Conservation (phyloP, 2,329 filamentous ascomycete genomes). For the Ophiostoma fasciatum region DNA sequence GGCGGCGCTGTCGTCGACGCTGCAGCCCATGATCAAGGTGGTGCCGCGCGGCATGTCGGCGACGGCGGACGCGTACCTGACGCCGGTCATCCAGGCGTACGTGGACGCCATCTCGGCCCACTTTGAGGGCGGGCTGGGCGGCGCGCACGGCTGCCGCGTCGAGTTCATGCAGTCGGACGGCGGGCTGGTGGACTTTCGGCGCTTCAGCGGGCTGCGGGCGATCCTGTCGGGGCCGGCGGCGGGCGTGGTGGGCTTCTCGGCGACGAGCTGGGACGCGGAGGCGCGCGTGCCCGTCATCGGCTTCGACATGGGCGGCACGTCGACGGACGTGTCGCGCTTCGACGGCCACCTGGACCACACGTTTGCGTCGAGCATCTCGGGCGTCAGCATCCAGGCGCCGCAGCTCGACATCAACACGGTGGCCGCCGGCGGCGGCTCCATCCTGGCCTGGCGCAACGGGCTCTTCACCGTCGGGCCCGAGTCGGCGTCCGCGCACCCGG, state of each 20-base stretch:
- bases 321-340: conserved; percentile 22
- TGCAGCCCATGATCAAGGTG: conserved; percentile 43
- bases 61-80: conserved; percentile 62
- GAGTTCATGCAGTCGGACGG: conserved; percentile 62
- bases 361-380: conserved; percentile 54
- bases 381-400: conserved; percentile 78
- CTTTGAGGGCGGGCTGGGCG: conserved; percentile 48
- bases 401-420: conserved; percentile 92
- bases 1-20: conserved; percentile 3
- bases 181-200: conserved; percentile 12
- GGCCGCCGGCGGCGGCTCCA: conserved; percentile 52
- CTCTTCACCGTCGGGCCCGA: conserved; percentile 79
- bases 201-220: conserved; percentile 26
- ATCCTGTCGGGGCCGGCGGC: conserved; percentile 58
- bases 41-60: conserved; percentile 55
- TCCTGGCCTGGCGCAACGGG: conserved; percentile 63
- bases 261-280: conserved; percentile 55
- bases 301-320: conserved; percentile 34
- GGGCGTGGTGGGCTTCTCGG: conserved; percentile 57
- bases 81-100: conserved; percentile 56
- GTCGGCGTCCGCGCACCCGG: conserved; percentile 54
- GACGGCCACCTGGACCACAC: conserved; percentile 50
- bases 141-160: conserved; percentile 30
- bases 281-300: conserved; percentile 56
- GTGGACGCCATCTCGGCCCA: conserved; percentile 51